Evolutionary conservation across 2,329 filamentous ascomycete genomes (phyloP), one percentile per base, ranked within the genome.

Genomic region (Alternaria triticimaculans): DNA sequence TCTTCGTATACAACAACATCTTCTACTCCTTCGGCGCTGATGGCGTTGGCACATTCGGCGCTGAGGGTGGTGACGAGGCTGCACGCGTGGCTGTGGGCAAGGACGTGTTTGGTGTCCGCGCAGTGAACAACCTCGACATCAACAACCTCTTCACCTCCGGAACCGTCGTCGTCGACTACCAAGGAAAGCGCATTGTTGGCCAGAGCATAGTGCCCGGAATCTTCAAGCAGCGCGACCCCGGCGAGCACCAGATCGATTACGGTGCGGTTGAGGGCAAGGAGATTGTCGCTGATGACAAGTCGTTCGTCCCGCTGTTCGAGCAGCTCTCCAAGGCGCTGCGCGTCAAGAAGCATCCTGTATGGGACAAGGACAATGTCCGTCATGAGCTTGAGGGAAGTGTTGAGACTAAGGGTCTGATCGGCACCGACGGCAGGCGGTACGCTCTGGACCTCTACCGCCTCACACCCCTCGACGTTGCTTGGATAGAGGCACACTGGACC

Each of bases 1-100:
- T 99, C 69, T 99, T 97, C 76, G 95, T 99, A 23, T 97, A 98
- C 85, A 98, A 98, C 86, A 99, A 99, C 82, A 94, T 99, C 71
- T 99, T 99, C 85, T 99, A 97, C 85, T 98, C 96, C 1, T 98
- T 97, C 73, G 96, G 96, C 66, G 95, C 96, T 48, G 96, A 99
- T 79, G 96, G 96, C 56, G 96, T 98, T 49, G 95, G 96, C 46
- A 99, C 96, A 15, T 99, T 99, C 80, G 94, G 94, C 11, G 94
- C 92, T 4, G 96, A 99, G 82, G 96, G 96, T 70, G 96, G 96
- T 20, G 95, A 99, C 70, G 96, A 99, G 82, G 96, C 96, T 69
- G 96, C 96, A 14, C 89, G 95, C 63, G 93, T 98, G 61, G 96
- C 96, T 25, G 97, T 96, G 6, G 95, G 94, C 68, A 99, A 99